A percentile compares a stretch with the other conserved stretches of the same genome.
Evolutionary conservation across 176 grass and related monocot species (phyloP).

Genomic region (Puya raimondii): DNA sequence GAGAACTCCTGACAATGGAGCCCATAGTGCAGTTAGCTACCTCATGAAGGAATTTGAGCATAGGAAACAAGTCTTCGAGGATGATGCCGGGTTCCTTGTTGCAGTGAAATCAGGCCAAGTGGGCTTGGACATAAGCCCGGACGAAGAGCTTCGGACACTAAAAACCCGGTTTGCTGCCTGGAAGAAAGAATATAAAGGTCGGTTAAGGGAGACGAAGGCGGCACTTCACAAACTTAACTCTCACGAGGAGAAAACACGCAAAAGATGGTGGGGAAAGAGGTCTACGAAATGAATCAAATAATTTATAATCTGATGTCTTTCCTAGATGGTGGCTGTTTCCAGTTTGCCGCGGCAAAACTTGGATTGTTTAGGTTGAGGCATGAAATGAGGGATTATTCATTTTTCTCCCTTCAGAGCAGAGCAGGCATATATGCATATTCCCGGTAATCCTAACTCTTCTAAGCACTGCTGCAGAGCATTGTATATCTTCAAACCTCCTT

Average conservation of each 20-base stretch:
- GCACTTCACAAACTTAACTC: constrained; percentile 41
- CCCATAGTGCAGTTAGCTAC: constrained; percentile 39
- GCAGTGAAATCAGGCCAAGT: constrained; percentile 33
- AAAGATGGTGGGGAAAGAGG: constrained; percentile 87
- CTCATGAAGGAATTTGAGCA: constrained; percentile 74
- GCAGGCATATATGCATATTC: not conserved
- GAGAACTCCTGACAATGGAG: constrained; percentile 28
- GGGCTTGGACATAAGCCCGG: constrained; percentile 43
- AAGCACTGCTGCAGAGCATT: not conserved
- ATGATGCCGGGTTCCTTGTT: constrained; percentile 48
- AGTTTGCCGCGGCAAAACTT: not conserved
- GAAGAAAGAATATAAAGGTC: constrained; percentile 87
- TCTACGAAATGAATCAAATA: constrained; percentile 32
- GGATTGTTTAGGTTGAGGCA: not conserved
- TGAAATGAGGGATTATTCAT: not conserved
- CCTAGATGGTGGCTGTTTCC: not conserved
- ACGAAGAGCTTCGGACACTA: constrained; percentile 66
- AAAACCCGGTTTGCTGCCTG: constrained; percentile 71
- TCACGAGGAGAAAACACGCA: constrained; percentile 45
- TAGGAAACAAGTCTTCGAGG: constrained; percentile 50
- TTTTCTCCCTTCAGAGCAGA: not conserved
- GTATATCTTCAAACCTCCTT: not conserved
- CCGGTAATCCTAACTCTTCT: not conserved
- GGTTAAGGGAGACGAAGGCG: constrained; percentile 72
- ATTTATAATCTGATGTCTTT: not conserved